Percentiles rank a stretch among this genome's conserved stretches.
phyloP scores from a whole-genome alignment of 176 grass and related monocot species.

The Chrysopogon serrulatus region DNA sequence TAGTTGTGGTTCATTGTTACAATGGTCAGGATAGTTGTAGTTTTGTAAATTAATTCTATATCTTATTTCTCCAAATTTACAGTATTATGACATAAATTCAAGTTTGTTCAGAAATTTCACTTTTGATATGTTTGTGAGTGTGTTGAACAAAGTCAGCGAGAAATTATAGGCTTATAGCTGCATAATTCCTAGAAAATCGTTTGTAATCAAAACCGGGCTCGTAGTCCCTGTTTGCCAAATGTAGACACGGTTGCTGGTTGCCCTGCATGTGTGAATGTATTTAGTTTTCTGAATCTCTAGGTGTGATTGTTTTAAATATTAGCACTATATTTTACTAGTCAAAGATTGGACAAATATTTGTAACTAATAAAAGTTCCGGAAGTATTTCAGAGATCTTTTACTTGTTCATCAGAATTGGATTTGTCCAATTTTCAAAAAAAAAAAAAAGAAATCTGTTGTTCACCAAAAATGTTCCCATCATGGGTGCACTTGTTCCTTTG shows the following conservation, averaged over 20 bases:
- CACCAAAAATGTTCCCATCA: background rate
- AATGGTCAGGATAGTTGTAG: background rate
- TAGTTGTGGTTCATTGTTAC: background rate
- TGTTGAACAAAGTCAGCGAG: background rate
- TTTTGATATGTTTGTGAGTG: background rate
- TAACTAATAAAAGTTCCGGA: background rate
- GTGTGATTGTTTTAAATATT: background rate
- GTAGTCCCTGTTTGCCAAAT: background rate
- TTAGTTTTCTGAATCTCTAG: background rate
- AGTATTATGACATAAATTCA: background rate
- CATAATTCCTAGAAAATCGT: background rate
- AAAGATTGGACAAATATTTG: background rate
- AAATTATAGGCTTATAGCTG: background rate
- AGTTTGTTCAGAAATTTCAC: background rate
- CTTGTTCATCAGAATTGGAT: background rate
- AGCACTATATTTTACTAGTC: background rate
- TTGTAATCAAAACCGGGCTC: background rate
- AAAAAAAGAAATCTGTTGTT: background rate
- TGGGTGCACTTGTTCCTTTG: background rate
- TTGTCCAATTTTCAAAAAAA: background rate
- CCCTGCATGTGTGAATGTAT: background rate
- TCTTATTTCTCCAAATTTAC: background rate
- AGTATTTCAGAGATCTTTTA: background rate
- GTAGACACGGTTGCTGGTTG: background rate
- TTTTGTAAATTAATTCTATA: background rate